A percentile compares a stretch with the other conserved stretches of the same genome.
phyloP scores from a whole-genome alignment of 768 basidiomycete species.

The Rhodotorula sphaerocarpa region DNA sequence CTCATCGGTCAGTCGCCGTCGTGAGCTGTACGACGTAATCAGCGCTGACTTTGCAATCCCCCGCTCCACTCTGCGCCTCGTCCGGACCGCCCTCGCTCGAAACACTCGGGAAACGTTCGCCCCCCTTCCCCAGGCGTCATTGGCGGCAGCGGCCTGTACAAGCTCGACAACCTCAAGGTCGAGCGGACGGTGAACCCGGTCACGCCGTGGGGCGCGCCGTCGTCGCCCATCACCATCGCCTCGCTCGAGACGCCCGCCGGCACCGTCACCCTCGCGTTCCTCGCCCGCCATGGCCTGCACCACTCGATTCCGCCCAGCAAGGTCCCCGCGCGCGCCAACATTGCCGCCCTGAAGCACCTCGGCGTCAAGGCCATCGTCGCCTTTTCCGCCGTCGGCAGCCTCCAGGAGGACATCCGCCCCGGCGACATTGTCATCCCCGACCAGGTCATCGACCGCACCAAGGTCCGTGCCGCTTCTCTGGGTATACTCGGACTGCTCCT shows the following conservation, averaged over 20 bases:
- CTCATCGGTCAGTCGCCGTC: slow-evolving; percentile 9
- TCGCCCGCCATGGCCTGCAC: slow-evolving; percentile 77
- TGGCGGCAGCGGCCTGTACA: slow-evolving; percentile 60
- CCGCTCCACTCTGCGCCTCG: not conserved
- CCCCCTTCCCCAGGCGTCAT: slow-evolving; percentile 27
- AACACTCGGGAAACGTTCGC: no score
- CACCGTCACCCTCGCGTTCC: slow-evolving; percentile 61
- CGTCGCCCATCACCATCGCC: slow-evolving; percentile 84
- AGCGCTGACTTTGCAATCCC: not conserved
- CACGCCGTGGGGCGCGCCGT: slow-evolving; percentile 93
- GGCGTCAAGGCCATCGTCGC: slow-evolving; percentile 83
- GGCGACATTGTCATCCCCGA: slow-evolving; percentile 79
- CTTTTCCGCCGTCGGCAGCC: slow-evolving; percentile 89
- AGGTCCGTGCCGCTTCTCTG: slow-evolving; percentile 42
- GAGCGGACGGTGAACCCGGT: slow-evolving; percentile 68
- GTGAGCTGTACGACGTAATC: no score
- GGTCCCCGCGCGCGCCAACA: slow-evolving; percentile 83
- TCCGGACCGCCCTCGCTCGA: not conserved
- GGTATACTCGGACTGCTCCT: not conserved
- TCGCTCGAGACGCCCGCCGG: slow-evolving; percentile 66
- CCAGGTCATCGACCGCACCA: slow-evolving; percentile 94
- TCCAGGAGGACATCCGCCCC: slow-evolving; percentile 84
- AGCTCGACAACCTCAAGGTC: slow-evolving; percentile 79
- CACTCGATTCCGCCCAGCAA: slow-evolving; percentile 71
- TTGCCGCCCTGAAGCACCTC: slow-evolving; percentile 84